A percentile compares a stretch with the other conserved stretches of the same genome.
These are phyloP conservation scores for Pyrus pyrifolia DNA, from an alignment of 306 rosid species.

Conservation along the genomic window DNA sequence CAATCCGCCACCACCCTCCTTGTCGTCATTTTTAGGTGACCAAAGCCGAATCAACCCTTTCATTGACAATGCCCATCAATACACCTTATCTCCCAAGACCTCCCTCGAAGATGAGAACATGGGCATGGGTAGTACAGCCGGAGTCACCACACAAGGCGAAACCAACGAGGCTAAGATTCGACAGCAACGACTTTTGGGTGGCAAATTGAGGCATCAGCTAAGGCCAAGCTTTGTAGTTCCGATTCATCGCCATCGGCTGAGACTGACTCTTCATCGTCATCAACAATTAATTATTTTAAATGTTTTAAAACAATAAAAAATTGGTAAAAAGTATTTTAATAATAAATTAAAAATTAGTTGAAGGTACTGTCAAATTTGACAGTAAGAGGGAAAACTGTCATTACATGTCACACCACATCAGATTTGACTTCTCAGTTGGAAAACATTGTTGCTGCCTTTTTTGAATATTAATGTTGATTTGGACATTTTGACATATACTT, in stretches of 20 bases:
- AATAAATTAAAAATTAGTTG: too few species aligned
- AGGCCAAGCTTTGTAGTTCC: slow-evolving; percentile 34
- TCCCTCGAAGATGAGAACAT: slow-evolving; percentile 53
- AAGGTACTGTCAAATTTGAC: too few species aligned
- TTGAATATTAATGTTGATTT: too few species aligned
- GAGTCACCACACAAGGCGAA: slow-evolving; percentile 80
- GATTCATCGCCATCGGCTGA: slow-evolving; percentile 37
- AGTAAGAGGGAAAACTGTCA: too few species aligned
- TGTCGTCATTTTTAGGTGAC: slow-evolving; percentile 32
- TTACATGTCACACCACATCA: too few species aligned
- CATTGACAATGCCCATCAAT: slow-evolving; percentile 85
- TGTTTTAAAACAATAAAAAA: too few species aligned
- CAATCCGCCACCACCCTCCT: slow-evolving; percentile 50
- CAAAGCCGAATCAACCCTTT: slow-evolving; percentile 69
- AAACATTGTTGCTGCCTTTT: too few species aligned
- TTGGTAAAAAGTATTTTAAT: too few species aligned
- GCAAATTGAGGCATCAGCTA: slow-evolving; percentile 14
- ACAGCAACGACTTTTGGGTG: slow-evolving; percentile 16
- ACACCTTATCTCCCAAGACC: slow-evolving; percentile 50
- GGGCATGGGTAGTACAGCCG: slow-evolving; percentile 74
- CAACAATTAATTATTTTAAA: not conserved
- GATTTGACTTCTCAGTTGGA: too few species aligned
- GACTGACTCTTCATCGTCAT: slow-evolving; percentile 31
- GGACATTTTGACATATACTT: too few species aligned
- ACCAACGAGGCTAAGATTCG: slow-evolving; percentile 50